Evolutionary conservation across 495 filamentous ascomycete genomes (phyloP), one percentile per base, ranked within the genome.

Genomic region (Tuber melanosporum): DNA sequence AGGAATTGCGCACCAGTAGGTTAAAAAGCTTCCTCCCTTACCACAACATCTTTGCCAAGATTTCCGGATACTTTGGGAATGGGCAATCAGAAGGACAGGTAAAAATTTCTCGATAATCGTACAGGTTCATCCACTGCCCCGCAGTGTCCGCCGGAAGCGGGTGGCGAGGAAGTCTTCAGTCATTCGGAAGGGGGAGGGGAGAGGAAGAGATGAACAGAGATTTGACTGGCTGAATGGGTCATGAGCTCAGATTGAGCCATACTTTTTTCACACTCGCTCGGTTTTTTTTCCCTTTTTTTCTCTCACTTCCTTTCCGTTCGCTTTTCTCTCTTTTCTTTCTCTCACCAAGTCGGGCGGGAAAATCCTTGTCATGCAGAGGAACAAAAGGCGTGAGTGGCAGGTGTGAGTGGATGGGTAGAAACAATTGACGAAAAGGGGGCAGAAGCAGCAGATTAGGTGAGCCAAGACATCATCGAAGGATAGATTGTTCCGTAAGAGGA

Each of bases 341-440:
- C 12, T 66, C 57, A 36, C 57, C 57, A 7, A 36, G 57, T 66
- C 57, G 57, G 57, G 57, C 57, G 57, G 57, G 57, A 66, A 66
- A 66, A 66, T 66, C 57, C 57, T 66, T 66, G 57, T 66, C 57
- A 19, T 66, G 57, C 26, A 66, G 57, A 66, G 26, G 57, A 66
- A 36, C 57, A 66, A 17, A 26, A 36, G 14, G 26, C 26, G 26
- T 66, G 57, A 66, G 57, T 66, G 57, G 57, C 57, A 36, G 57
- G 15, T 66, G 26, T 66, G 57, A 3, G 57, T 66, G 26, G 32
- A 36, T 36, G 57, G 57, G 57, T 12, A 66, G 57, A 66, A 66
- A 66, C 57, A 66, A 66, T 66, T 19, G 57, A 66, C 26, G 6
- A 26, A 66, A 66, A 7, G 57, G 57, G 57, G 14, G 57, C 57